Percentiles rank a stretch among this genome's conserved stretches.
Evolutionary conservation across 306 rosid genomes (phyloP).

Genomic region (Lotus japonicus): DNA sequence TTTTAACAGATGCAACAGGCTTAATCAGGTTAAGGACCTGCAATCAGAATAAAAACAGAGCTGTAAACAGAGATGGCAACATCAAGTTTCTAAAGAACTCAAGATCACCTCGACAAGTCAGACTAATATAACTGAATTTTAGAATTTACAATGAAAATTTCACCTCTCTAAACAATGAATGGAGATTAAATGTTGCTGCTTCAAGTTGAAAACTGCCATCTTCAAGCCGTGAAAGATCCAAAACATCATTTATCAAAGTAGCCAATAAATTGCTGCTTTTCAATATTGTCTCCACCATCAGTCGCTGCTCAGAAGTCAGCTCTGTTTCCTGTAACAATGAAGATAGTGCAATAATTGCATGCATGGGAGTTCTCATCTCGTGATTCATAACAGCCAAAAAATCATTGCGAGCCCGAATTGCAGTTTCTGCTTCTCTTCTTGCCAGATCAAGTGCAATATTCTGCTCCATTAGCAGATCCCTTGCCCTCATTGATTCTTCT

Average conservation of each 20-base stretch:
- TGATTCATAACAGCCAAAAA: slow-evolving; percentile 98
- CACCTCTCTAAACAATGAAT: slow-evolving; percentile 79
- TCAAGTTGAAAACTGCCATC: slow-evolving; percentile 97
- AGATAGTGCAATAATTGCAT: slow-evolving; percentile 95
- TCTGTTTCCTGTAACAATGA: slow-evolving; percentile 93
- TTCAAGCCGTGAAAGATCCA: slow-evolving; percentile 97
- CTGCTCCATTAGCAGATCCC: slow-evolving; percentile 92
- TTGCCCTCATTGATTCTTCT: slow-evolving; percentile 98
- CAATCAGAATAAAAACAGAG: slow-evolving; percentile 17
- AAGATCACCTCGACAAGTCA: neutral
- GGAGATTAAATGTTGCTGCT: slow-evolving; percentile 65
- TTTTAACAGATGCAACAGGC: slow-evolving; percentile 85
- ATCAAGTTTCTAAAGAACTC: slow-evolving; percentile 21
- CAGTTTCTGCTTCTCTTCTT: slow-evolving; percentile 98
- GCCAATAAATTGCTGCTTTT: slow-evolving; percentile 92
- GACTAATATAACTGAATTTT: neutral
- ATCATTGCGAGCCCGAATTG: slow-evolving; percentile 96
- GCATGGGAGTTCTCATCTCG: slow-evolving; percentile 99
- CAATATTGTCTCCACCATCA: slow-evolving; percentile 88
- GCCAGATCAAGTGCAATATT: slow-evolving; percentile 94
- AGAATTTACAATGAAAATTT: neutral
- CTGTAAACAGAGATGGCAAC: neutral
- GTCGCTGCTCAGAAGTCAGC: slow-evolving; percentile 86
- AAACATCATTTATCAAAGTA: slow-evolving; percentile 85
- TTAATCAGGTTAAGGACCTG: slow-evolving; percentile 83